Evolutionary conservation across 2,329 filamentous ascomycete species (phyloP), one percentile per base, ranked within the genome.

Genomic region (Raffaelea deltoideospora): DNA sequence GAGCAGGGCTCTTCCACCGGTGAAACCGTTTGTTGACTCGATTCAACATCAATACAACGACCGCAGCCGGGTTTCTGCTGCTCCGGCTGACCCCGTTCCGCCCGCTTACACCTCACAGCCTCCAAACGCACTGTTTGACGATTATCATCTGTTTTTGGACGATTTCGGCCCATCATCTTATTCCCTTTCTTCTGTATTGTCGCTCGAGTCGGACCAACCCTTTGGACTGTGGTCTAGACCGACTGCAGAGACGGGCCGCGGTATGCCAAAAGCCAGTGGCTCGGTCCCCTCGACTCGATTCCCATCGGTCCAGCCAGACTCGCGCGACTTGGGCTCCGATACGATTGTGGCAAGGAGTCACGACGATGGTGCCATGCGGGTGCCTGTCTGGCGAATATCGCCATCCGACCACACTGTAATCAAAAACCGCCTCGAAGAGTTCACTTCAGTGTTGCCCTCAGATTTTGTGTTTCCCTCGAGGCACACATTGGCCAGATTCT

Each of bases 391-490:
- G 53, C 59, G 57, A 39, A 68, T 74, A 27, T 72, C 67, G 15
- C 61, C 61, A 10, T 59, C 58, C 39, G 71, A 74, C 43, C 66
- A 74, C 47, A 62, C 58, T 5, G 55, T 63, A 10, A 72, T 77
- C 37, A 68, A 69, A 47, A 69, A 62, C 38, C 64, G 69, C n/a
- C 53, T 79, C 0, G 64, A 72, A 17, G 71, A 76, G 41, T 79
- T 78, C 43, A 69, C 70, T 1, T 60, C 65, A 1, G 67, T 76
- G 5, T 52, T 79, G 18, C 70, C 75, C 0, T 60, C 56, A 36
- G 72, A 74, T 45, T 83, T 83, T 44, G 65, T 72, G 3, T 69
- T 83, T 34, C 78, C 79, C 1, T 81, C 77, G 5, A 67, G 78
- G 3, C 68, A 81, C 45, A 79, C 79, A 0, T 52, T 83, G 21